Conservation (phyloP, 2,329 filamentous ascomycete species). For the Didymella lethalis region DNA sequence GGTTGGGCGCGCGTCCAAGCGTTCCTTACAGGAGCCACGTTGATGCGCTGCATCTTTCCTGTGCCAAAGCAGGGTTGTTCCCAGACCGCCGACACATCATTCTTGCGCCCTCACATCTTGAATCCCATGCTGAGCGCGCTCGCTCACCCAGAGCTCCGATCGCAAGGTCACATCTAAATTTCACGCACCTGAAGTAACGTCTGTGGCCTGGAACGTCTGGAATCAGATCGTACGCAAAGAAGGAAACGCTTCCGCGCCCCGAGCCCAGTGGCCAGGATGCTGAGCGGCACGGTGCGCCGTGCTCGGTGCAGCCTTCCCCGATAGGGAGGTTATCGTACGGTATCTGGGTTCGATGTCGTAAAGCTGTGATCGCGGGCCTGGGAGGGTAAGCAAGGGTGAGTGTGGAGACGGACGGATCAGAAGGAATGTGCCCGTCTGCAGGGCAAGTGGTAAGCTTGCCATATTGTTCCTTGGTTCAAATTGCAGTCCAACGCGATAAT, state of each 20-base stretch:
- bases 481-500: not conserved
- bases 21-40: slow-evolving; percentile 39
- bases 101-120: slow-evolving; percentile 1
- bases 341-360: not conserved
- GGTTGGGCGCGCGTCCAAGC: slow-evolving; percentile 32
- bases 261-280: slow-evolving; percentile 8
- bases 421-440: not conserved
- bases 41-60: slow-evolving; percentile 5
- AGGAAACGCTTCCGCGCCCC: slow-evolving; percentile 8
- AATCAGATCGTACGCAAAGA: not conserved
- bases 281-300: slow-evolving; percentile 10
- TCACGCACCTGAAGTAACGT: not conserved
- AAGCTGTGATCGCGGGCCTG: not conserved
- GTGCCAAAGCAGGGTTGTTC: slow-evolving; percentile 5
- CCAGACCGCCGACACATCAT: slow-evolving; percentile 1
- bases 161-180: not conserved
- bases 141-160: not conserved
- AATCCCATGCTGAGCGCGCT: not conserved
- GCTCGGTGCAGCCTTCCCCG: slow-evolving; percentile 9
- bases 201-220: not conserved
- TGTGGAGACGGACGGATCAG: slow-evolving; percentile 2
- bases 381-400: not conserved
- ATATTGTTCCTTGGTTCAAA: not conserved
- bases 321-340: slow-evolving; percentile 9
- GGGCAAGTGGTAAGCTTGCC: not conserved